Evolutionary conservation across 2,329 filamentous ascomycete genomes (phyloP).

Genomic region (Leptographium galeiforme): DNA sequence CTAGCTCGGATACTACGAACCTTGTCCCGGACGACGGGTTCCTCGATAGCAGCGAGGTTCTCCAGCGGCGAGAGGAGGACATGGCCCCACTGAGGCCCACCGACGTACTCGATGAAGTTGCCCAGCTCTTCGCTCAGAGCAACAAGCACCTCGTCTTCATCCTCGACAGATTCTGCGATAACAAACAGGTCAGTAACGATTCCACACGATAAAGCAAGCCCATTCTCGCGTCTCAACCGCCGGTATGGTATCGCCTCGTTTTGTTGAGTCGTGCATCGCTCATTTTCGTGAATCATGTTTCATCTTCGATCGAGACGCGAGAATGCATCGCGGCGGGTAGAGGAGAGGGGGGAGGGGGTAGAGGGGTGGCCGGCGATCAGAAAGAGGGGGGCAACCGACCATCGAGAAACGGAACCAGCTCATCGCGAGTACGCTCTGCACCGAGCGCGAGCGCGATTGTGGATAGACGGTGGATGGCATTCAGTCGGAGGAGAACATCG

Average conservation of each 20-base stretch:
- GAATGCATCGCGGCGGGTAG: not conserved
- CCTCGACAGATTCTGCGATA: constrained; percentile 81
- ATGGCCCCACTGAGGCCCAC: constrained; percentile 84
- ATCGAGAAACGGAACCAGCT: constrained; percentile 97
- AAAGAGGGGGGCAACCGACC: constrained; percentile 47
- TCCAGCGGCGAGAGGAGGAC: constrained; percentile 93
- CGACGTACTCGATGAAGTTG: constrained; percentile 94
- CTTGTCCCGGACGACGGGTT: constrained; percentile 96
- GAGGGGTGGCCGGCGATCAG: not conserved
- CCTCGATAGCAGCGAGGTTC: constrained; percentile 96
- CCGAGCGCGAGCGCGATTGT: constrained; percentile 95
- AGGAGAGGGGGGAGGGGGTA: not conserved
- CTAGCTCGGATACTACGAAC: constrained; percentile 31
- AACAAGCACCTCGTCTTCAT: constrained; percentile 96
- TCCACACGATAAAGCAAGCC: not conserved
- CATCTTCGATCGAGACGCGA: not conserved
- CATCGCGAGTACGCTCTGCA: constrained; percentile 90
- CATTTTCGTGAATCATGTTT: not conserved
- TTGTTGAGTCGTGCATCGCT: not conserved
- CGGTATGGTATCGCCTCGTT: not conserved
- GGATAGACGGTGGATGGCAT: constrained; percentile 94
- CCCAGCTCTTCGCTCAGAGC: constrained; percentile 95
- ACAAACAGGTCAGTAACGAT: not conserved
- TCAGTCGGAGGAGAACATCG: constrained; percentile 92
- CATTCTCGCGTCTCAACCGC: not conserved